A percentile compares a stretch with the other conserved stretches of the same genome.
Evolutionary conservation across 2,329 filamentous ascomycete genomes (phyloP).

Genomic region (Fusarium pseudonygamai): DNA sequence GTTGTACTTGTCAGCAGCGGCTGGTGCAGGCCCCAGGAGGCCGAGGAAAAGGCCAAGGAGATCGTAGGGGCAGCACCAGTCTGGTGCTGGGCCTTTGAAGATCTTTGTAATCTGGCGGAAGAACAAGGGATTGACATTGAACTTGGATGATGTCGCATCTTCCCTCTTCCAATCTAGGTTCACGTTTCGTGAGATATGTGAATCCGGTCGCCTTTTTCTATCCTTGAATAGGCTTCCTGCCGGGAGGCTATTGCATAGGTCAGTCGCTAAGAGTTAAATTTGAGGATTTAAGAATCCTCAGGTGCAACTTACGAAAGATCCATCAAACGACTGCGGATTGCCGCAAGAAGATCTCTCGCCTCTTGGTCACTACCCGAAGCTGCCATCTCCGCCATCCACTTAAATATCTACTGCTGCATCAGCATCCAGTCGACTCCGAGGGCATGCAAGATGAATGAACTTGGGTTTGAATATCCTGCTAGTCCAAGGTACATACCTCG

Average conservation of each 20-base stretch:
- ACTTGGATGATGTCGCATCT: not conserved
- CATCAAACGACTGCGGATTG: not conserved
- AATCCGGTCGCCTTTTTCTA: not conserved
- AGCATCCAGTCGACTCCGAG: fast-evolving
- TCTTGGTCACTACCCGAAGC: not conserved
- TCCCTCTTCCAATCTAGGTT: not conserved
- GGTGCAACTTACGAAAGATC: not conserved
- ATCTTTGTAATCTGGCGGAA: not conserved
- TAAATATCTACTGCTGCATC: not conserved
- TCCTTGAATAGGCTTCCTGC: not conserved
- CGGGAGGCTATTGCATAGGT: not conserved
- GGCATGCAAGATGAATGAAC: not conserved
- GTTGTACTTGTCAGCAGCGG: not conserved
- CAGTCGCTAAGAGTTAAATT: fast-evolving
- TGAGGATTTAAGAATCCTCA: too few relatives aligned
- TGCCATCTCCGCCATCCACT: not conserved
- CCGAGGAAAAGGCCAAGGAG: not conserved
- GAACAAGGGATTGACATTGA: not conserved
- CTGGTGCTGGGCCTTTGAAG: not conserved
- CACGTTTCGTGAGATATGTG: not conserved
- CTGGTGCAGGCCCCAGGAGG: not conserved
- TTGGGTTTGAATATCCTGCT: fast-evolving
- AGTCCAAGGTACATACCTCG: not conserved
- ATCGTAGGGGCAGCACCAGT: not conserved
- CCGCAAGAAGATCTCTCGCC: not conserved